These are phyloP conservation scores for Mallotus nudiflorus DNA, from an alignment of 345 rosid species.

Conservation along the genomic window DNA sequence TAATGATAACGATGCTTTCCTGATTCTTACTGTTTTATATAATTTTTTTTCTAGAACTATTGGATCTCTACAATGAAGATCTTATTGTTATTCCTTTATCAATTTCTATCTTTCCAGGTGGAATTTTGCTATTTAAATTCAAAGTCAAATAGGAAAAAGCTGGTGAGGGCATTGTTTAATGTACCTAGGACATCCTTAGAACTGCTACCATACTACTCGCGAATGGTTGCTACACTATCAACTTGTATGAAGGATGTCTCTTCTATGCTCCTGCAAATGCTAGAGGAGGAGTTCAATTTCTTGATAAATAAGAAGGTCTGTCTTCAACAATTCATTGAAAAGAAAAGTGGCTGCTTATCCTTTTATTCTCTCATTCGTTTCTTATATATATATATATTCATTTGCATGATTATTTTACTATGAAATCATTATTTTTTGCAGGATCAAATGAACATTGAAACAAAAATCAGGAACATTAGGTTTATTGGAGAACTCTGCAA, in stretches of 20 bases:
- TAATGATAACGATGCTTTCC: constrained; percentile 38
- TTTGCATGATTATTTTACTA: constrained; percentile 12
- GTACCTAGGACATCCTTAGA: constrained; percentile 98
- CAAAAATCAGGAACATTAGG: constrained; percentile 94
- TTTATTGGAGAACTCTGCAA: constrained; percentile 99
- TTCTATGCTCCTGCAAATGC: constrained; percentile 81
- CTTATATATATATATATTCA: constrained; percentile 18
- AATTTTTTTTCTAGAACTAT: not conserved
- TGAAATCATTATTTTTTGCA: constrained; percentile 40
- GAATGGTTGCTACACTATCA: constrained; percentile 93
- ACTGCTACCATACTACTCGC: constrained; percentile 91
- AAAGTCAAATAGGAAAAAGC: constrained; percentile 90
- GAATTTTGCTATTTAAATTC: constrained; percentile 97
- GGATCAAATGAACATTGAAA: constrained; percentile 99
- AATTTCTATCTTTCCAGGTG: constrained; percentile 53
- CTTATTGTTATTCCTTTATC: constrained; percentile 12
- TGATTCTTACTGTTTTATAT: not conserved
- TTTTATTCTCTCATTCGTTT: not conserved
- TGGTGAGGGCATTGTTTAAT: constrained; percentile 88
- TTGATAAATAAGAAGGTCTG: constrained; percentile 89
- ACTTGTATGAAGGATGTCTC: constrained; percentile 96
- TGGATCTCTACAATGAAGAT: not conserved
- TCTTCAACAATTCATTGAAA: constrained; percentile 2
- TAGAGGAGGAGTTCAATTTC: constrained; percentile 98
- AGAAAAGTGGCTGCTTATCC: constrained; percentile 9